Evolutionary conservation across 2,329 filamentous ascomycete genomes (phyloP), one percentile per base, ranked within the genome.

Genomic region (Gyromitra esculenta): DNA sequence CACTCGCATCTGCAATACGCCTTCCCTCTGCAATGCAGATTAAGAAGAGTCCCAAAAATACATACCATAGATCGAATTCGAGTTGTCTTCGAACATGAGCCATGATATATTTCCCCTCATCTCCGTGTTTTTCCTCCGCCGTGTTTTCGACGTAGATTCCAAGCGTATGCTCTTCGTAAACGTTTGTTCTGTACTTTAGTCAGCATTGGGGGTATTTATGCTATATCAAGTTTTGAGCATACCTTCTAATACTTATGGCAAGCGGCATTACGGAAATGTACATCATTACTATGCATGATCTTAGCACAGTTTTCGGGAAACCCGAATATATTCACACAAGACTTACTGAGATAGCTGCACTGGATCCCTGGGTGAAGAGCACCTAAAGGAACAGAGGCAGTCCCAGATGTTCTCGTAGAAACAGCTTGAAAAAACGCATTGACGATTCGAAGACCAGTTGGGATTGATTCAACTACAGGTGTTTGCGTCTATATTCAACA

Each of bases 181-280:
- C 95, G 82, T 98, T 98, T 73, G 95, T 97, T 79, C 92, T 88
- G 43, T 52, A 13, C 15, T 57, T 13, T 6, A 25, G 37, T 67
- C 11, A 67, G 50, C 37, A 67, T 25, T n/a, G 6, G 43, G 5
- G 5, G 13, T 18, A 15, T 31, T 35, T 13, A 13, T 43, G 6
- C 13, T 7, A 8, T 11, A 31, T 56, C 21, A 18, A 11, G 13
- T 7, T 43, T 25, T 25, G 54, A 57, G 37, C 18, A 43, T 43
- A 67, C 64, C 64, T 67, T 48, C 95, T 93, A 80, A 98, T 91
- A 6, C 93, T 96, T 81, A 98, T 98, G 82, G 95, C 95, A 81
- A 98, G 96, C 6, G 95, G 95, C 80, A 97, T 96, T 76, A 97
- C 92, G 71, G 94, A 97, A 78, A 98, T 97, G 84, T 98, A 98